A percentile compares a stretch with the other conserved stretches of the same genome.
Conservation (phyloP, 176 grass and related monocot genomes). For the Microstegium vimineum region DNA sequence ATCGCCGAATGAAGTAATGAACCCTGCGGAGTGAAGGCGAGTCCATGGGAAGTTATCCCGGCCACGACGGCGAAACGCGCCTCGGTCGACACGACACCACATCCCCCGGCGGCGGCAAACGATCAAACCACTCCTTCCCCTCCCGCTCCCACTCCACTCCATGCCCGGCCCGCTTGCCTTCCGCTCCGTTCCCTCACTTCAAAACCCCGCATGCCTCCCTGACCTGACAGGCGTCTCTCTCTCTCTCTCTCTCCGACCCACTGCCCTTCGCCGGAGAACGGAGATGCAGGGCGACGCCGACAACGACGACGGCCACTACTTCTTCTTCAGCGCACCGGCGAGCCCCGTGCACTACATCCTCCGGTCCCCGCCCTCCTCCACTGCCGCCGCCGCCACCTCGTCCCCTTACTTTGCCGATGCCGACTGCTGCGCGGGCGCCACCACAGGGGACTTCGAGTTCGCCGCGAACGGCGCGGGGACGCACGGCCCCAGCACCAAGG, state of each 20-base stretch:
- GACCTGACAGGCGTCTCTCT: neutral
- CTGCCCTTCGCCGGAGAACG: neutral
- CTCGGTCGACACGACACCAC: neutral
- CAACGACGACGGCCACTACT: neutral
- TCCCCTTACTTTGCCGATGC: too few species aligned
- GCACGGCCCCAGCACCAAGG: neutral
- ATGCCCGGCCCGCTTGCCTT: neutral
- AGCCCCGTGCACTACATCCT: conserved; percentile 63
- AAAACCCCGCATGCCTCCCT: conserved; percentile 16
- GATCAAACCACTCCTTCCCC: too few species aligned
- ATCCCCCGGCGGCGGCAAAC: too few species aligned
- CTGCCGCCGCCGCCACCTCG: neutral
- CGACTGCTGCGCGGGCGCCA: neutral
- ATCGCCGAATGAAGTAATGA: too few species aligned
- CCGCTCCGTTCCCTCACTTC: conserved; percentile 1
- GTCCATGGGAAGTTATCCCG: neutral
- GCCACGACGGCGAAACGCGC: neutral
- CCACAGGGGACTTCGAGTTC: conserved; percentile 45
- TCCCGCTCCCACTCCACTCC: too few species aligned
- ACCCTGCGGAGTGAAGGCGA: neutral
- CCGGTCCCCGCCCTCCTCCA: conserved; percentile 32
- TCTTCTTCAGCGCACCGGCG: conserved; percentile 45
- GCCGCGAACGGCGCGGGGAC: neutral
- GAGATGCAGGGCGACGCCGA: conserved; percentile 23
- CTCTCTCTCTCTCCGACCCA: neutral